Evolutionary conservation across 306 rosid genomes (phyloP), one percentile per base, ranked within the genome.

Genomic region (Erythrophleum fordii): DNA sequence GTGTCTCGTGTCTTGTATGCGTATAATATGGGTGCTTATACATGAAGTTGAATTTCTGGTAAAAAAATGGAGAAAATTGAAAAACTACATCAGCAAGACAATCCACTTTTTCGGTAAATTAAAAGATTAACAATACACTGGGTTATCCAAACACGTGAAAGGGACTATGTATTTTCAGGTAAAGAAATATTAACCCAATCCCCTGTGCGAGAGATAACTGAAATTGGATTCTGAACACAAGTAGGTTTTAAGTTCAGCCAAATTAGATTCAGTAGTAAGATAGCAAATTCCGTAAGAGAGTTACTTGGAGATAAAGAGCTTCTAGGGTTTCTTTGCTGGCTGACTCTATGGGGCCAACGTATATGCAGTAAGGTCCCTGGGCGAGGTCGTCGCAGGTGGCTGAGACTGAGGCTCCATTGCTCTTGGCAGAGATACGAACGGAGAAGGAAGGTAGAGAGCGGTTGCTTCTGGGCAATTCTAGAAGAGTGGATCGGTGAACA

Each of bases 261-360:
- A 52, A 72, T n/a, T 11, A 31, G 18, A 51, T 29, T 31, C n/a
- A 7, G 20, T 3, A n/a, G 49, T 5, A 37, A 53, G 23, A 53
- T 20, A 53, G 35, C 17, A 12, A 28, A n/a, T 29, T 14, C 1
- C 8, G 17, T 1, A 28, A 17, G n/a, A 37, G 71, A 5, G 64
- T 35, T 34, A 92, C 97, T 80, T 94, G 98, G 62, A 59, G 48
- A 75, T 94, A 92, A 29, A 94, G 92, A 72, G 98, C 97, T 88
- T 94, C 98, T 0, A 94, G 92, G 77, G 92, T 92, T 74, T 94
- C 97, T 82, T 90, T 79, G 78, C 91, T 87, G 81, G 98, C 97
- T 29, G 97, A 86, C 37, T 91, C 98, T 17, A 93, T 55, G 20
- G 98, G 97, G 14, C 97, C 98, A 17, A 93, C 97, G 83, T 77